Conservation (phyloP, 805 yeast genomes). For the Lipomyces sp. region DNA sequence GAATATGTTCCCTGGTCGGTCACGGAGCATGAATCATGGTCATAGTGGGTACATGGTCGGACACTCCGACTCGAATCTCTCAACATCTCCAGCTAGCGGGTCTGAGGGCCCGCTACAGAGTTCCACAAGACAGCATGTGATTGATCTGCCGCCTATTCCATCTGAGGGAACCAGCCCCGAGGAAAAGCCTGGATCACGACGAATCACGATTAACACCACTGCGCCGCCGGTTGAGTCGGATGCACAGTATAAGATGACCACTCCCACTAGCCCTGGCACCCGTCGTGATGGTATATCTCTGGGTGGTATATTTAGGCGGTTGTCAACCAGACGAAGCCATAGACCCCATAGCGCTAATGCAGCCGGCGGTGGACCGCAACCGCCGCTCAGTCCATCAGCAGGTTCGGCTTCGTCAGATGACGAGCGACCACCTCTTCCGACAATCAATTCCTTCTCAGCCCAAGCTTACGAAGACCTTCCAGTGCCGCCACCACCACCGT, state of each 20-base stretch:
- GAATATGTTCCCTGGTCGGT: slow-evolving; percentile 31
- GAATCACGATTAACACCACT: background rate
- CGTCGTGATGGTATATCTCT: slow-evolving; percentile 30
- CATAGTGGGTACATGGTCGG: slow-evolving; percentile 29
- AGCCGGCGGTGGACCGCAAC: slow-evolving; percentile 16
- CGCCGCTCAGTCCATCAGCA: slow-evolving; percentile 17
- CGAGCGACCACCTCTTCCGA: slow-evolving; percentile 32
- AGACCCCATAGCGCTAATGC: slow-evolving; percentile 24
- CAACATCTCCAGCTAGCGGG: slow-evolving; percentile 21
- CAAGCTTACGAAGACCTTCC: slow-evolving; percentile 11
- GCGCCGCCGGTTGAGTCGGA: slow-evolving; percentile 1
- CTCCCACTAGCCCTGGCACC: background rate
- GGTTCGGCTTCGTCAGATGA: slow-evolving; percentile 27
- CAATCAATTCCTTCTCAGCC: slow-evolving; percentile 22
- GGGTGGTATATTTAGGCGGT: slow-evolving; percentile 31
- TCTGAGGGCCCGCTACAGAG: slow-evolving; percentile 2
- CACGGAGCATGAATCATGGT: slow-evolving; percentile 33
- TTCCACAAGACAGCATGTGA: slow-evolving; percentile 3
- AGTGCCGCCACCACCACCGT: background rate
- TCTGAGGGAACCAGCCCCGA: slow-evolving; percentile 19
- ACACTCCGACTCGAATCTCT: slow-evolving; percentile 24
- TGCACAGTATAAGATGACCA: background rate
- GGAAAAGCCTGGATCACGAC: slow-evolving; percentile 2
- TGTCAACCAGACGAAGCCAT: slow-evolving; percentile 32
- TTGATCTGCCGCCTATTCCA: slow-evolving; percentile 26